phyloP scores from a whole-genome alignment of 352 stramenopile genomes.

The Pythium brachiatum region DNA sequence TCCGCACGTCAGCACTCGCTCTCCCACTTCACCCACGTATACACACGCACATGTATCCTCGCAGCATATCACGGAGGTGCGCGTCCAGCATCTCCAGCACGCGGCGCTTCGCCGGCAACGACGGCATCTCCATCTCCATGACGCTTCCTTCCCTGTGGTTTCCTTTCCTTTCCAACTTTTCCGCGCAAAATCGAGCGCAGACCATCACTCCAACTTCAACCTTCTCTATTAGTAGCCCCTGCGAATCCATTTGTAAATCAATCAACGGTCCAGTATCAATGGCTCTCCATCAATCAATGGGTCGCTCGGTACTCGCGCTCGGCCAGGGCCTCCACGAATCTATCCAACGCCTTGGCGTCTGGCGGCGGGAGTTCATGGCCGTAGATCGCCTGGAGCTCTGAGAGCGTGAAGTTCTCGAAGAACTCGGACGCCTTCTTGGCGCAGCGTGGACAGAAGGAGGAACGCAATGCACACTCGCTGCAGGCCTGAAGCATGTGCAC shows the following conservation, averaged over 20 bases:
- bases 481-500: conserved; percentile 57
- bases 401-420: conserved; percentile 49
- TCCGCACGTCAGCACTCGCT: neutral
- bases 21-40: neutral
- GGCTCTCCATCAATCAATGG: no score
- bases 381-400: conserved; percentile 58
- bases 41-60: conserved; percentile 25
- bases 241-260: neutral
- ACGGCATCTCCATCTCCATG: conserved; percentile 2
- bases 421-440: conserved; percentile 53
- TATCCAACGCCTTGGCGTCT: conserved; percentile 40
- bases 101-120: conserved; percentile 22
- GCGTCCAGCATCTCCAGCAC: conserved; percentile 29
- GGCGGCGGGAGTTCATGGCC: conserved; percentile 49
- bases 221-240: neutral
- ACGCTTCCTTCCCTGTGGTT: neutral
- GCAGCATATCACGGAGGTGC: conserved; percentile 22
- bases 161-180: neutral
- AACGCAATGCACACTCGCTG: conserved; percentile 45
- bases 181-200: conserved; percentile 5
- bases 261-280: no score
- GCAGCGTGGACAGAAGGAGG: conserved; percentile 53
- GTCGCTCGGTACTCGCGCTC: conserved; percentile 39
- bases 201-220: conserved; percentile 36
- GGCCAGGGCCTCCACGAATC: conserved; percentile 38